A percentile compares a stretch with the other conserved stretches of the same genome.
These are phyloP conservation scores for Penicillium capsulatum DNA, from an alignment of 2,329 filamentous ascomycete genomes.

Conservation along the genomic window DNA sequence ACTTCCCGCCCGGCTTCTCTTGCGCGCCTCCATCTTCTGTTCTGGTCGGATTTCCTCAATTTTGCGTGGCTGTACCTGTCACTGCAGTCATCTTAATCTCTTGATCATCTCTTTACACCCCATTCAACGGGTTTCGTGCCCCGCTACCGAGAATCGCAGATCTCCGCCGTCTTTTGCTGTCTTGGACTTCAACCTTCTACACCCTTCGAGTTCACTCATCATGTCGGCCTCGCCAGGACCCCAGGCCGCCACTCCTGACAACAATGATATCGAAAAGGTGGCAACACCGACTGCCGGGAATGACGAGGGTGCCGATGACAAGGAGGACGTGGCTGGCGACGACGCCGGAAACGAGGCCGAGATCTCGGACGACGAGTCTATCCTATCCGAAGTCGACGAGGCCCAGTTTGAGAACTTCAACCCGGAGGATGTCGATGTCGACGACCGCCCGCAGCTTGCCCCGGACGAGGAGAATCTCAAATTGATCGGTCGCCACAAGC, in stretches of 20 bases:
- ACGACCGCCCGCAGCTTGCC: conserved; percentile 55
- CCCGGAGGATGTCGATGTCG: conserved; percentile 56
- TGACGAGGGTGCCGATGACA: conserved; percentile 11
- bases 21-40: conserved; percentile 12
- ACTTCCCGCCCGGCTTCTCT: conserved; percentile 1
- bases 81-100: too few relatives aligned
- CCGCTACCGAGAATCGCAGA: too few relatives aligned
- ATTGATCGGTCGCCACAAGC: conserved; percentile 59
- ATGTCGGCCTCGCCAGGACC: conserved; percentile 42
- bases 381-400: conserved; percentile 61
- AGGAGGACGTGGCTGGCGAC: conserved; percentile 11
- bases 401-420: conserved; percentile 64
- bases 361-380: conserved; percentile 58
- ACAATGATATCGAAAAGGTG: conserved; percentile 24
- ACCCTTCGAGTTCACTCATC: conserved; percentile 1
- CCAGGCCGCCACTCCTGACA: conserved; percentile 22
- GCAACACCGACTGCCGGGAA: conserved; percentile 27
- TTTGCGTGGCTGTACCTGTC: too few relatives aligned
- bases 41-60: too few relatives aligned
- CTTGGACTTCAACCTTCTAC: background rate
- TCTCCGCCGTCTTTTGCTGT: background rate
- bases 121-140: too few relatives aligned
- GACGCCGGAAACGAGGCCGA: conserved; percentile 12
- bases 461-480: conserved; percentile 61
- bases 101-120: too few relatives aligned